These are phyloP conservation scores for Forsythia suspensa DNA, from an alignment of 257 asterid species.

Conservation along the genomic window DNA sequence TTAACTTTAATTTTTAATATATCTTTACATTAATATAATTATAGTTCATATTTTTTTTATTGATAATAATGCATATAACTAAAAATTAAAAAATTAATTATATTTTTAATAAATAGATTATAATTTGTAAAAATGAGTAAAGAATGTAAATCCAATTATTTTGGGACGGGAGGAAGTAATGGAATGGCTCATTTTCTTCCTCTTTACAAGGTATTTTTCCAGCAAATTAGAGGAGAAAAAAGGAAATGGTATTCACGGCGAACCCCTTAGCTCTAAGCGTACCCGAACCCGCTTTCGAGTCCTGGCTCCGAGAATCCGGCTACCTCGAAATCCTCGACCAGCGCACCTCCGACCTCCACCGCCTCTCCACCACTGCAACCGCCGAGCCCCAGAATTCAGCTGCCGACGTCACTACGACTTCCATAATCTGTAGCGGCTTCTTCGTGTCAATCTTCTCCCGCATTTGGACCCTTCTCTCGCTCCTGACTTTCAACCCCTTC, in stretches of 20 bases:
- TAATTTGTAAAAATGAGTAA: too few relatives aligned
- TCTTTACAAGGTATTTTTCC: too few relatives aligned
- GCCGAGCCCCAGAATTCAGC: slow-evolving; percentile 16
- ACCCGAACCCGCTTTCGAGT: slow-evolving; percentile 78
- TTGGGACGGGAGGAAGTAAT: too few relatives aligned
- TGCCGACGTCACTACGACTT: slow-evolving; percentile 15
- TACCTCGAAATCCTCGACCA: slow-evolving; percentile 86
- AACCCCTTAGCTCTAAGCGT: slow-evolving; percentile 88
- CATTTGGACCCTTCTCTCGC: slow-evolving; percentile 67
- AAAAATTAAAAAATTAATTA: too few relatives aligned
- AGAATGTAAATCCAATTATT: too few relatives aligned
- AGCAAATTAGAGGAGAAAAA: slow-evolving; percentile 6
- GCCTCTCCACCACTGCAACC: slow-evolving; percentile 46
- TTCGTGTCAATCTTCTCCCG: slow-evolving; percentile 44
- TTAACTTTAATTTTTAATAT: too few relatives aligned
- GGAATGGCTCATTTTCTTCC: too few relatives aligned
- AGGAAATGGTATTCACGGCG: slow-evolving; percentile 63
- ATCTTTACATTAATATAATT: too few relatives aligned
- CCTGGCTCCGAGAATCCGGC: slow-evolving; percentile 92
- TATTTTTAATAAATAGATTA: too few relatives aligned
- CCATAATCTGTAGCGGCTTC: slow-evolving; percentile 21
- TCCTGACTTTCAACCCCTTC: slow-evolving; percentile 75
- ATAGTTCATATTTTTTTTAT: too few relatives aligned
- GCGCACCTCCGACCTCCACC: slow-evolving; percentile 82
- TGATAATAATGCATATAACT: too few relatives aligned